These are phyloP conservation scores for Leptodermis oblonga DNA, from an alignment of 257 asterid genomes.

Conservation along the genomic window DNA sequence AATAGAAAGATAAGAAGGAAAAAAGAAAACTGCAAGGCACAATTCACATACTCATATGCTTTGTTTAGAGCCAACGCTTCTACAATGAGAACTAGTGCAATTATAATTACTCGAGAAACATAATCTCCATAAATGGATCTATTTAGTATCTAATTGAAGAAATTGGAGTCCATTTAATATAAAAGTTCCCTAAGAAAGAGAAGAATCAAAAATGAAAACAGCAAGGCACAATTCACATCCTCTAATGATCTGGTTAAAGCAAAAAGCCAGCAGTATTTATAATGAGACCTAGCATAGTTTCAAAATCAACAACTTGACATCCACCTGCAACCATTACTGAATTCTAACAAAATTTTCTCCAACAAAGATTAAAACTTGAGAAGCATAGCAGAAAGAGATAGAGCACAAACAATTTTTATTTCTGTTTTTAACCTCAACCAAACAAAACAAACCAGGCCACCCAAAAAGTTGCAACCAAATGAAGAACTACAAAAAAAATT, in stretches of 20 bases:
- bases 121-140: no score
- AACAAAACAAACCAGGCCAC: neutral
- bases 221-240: neutral
- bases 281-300: neutral
- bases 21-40: neutral
- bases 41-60: neutral
- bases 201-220: neutral
- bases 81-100: no score
- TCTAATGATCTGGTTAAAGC: neutral
- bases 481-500: neutral
- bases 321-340: neutral
- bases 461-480: neutral
- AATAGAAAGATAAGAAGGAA: no score
- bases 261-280: neutral
- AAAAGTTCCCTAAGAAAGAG: neutral
- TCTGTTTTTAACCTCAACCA: no score
- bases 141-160: no score
- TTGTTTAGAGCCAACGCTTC: neutral
- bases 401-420: neutral
- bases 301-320: neutral
- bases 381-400: slow-evolving; percentile 4
- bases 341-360: neutral
- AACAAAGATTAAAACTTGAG: neutral
- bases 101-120: no score
- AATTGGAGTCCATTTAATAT: no score